phyloP scores from a whole-genome alignment of 176 grass and related monocot species.

The Elaeis guineensis region DNA sequence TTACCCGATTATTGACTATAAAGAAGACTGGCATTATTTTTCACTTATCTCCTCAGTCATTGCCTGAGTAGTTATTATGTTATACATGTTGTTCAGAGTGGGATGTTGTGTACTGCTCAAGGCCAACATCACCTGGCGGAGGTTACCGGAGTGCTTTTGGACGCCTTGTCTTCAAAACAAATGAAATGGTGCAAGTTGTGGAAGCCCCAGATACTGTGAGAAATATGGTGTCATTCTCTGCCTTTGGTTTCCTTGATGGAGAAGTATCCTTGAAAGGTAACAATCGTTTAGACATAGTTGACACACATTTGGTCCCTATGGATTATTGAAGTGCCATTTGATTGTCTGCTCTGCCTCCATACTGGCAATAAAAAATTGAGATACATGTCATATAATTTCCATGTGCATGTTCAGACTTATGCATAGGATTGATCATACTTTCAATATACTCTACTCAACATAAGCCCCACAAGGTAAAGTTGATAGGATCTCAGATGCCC shows the following conservation, averaged over 20 bases:
- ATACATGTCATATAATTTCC: too few relatives aligned
- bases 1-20: too few relatives aligned
- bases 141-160: constrained; percentile 59
- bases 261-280: constrained; percentile 76
- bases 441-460: too few relatives aligned
- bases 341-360: too few relatives aligned
- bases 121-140: constrained; percentile 79
- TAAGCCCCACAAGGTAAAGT: too few relatives aligned
- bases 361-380: too few relatives aligned
- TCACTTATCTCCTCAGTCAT: too few relatives aligned
- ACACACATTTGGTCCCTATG: background rate
- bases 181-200: constrained; percentile 77
- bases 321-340: background rate
- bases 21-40: too few relatives aligned
- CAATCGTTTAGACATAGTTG: too few relatives aligned
- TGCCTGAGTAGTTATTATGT: background rate
- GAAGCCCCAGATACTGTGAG: constrained; percentile 60
- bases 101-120: constrained; percentile 80
- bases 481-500: too few relatives aligned
- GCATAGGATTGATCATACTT: too few relatives aligned
- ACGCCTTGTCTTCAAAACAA: constrained; percentile 72
- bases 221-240: constrained; percentile 67
- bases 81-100: constrained; percentile 38
- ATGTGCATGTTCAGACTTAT: too few relatives aligned
- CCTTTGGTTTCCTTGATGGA: constrained; percentile 60